These are phyloP conservation scores for Lachnellula hyalina DNA, from an alignment of 2,329 filamentous ascomycete genomes.

Conservation along the genomic window DNA sequence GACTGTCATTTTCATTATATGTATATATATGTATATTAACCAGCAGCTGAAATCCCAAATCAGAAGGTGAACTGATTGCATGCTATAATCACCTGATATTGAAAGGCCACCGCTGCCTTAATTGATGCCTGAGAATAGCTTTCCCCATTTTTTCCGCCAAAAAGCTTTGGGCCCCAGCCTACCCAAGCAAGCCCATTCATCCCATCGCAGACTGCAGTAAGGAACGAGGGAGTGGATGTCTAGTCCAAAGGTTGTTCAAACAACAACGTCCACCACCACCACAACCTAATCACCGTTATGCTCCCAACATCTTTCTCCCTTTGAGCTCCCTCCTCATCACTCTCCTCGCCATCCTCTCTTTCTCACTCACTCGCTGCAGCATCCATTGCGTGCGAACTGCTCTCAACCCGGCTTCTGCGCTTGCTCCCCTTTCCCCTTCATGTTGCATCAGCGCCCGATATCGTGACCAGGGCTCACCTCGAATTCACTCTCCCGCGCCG, in stretches of 20 bases:
- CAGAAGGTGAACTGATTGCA: too few relatives aligned
- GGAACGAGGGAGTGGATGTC: neutral
- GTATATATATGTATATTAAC: too few relatives aligned
- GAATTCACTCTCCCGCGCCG: conserved; percentile 12
- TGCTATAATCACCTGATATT: too few relatives aligned
- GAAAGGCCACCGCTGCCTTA: too few relatives aligned
- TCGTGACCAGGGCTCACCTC: conserved; percentile 23
- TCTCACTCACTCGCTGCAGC: neutral
- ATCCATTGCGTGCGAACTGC: neutral
- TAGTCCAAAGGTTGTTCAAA: conserved; percentile 1
- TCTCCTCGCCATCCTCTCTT: neutral
- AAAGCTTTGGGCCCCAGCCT: too few relatives aligned
- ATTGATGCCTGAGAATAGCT: too few relatives aligned
- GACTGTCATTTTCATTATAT: too few relatives aligned
- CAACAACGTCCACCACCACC: neutral
- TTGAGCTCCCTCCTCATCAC: neutral
- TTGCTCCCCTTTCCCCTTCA: conserved; percentile 11
- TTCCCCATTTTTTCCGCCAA: too few relatives aligned
- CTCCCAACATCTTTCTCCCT: neutral
- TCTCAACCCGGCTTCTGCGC: neutral
- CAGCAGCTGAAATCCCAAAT: too few relatives aligned
- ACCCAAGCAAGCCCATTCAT: neutral
- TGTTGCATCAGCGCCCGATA: conserved; percentile 17
- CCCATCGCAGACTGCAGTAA: neutral
- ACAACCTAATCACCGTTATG: neutral